Evolutionary conservation across 2,329 filamentous ascomycete genomes (phyloP).

Genomic region (Penicillium sp.): DNA sequence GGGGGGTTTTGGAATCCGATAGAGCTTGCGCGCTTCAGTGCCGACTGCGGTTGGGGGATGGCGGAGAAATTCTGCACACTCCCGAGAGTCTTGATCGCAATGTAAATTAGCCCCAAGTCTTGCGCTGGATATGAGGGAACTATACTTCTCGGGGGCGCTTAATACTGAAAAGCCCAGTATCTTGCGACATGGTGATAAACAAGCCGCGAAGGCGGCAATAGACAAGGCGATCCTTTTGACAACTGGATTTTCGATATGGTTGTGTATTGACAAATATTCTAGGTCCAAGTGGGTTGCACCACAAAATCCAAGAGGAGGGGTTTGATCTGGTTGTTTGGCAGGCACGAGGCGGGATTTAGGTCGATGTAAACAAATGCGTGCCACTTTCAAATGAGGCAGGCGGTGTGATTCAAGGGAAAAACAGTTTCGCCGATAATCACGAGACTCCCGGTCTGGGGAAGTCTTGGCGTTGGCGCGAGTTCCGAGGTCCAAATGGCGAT

Average conservation of each 20-base stretch:
- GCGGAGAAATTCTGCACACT: slow-evolving; percentile 78
- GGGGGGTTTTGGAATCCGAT: slow-evolving; percentile 64
- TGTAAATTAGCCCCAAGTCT: slow-evolving; percentile 18
- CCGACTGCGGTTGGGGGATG: slow-evolving; percentile 87
- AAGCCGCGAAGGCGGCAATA: slow-evolving; percentile 31
- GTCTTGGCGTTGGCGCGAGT: slow-evolving; percentile 29
- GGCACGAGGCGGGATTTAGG: slow-evolving; percentile 9
- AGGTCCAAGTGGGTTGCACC: slow-evolving; percentile 7
- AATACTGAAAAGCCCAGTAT: slow-evolving; percentile 84
- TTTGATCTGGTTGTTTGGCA: slow-evolving; percentile 19
- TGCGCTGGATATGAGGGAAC: slow-evolving; percentile 17
- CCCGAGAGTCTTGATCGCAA: slow-evolving; percentile 66
- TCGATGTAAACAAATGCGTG: slow-evolving; percentile 41
- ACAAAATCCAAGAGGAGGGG: slow-evolving; percentile 20
- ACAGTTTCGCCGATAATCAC: slow-evolving; percentile 27
- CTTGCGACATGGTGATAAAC: slow-evolving; percentile 71
- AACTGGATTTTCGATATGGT: not conserved
- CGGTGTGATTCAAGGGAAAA: slow-evolving; percentile 29
- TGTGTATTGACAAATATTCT: slow-evolving; percentile 2
- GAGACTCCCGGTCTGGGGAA: slow-evolving; percentile 35
- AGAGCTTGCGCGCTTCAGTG: slow-evolving; percentile 89
- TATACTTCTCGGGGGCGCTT: slow-evolving; percentile 86
- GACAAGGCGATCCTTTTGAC: not conserved
- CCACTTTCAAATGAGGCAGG: slow-evolving; percentile 28
- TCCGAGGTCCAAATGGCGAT: slow-evolving; percentile 39